A percentile compares a stretch with the other conserved stretches of the same genome.
Conservation (phyloP, 306 rosid genomes). For the Dryas alaskensis region DNA sequence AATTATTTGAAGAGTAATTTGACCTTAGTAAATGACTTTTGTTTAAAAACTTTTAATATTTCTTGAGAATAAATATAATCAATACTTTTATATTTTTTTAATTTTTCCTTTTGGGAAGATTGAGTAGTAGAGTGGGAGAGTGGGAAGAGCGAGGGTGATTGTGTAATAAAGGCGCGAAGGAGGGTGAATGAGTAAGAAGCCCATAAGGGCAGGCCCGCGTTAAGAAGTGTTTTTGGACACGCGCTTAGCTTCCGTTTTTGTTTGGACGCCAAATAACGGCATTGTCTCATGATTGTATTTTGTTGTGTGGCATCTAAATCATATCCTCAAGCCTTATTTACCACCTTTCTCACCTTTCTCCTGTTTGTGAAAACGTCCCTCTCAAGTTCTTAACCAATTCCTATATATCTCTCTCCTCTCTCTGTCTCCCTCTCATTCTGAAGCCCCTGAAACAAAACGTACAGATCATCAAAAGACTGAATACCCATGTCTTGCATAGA, state of each 20-base stretch:
- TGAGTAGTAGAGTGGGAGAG: too few relatives aligned
- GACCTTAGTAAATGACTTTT: too few relatives aligned
- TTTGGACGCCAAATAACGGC: constrained; percentile 37
- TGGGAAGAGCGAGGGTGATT: not conserved
- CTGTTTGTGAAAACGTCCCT: constrained; percentile 3
- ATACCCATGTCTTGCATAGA: not conserved
- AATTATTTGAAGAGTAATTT: too few relatives aligned
- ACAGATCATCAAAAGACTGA: too few relatives aligned
- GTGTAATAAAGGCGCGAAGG: constrained; percentile 5
- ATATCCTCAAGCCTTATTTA: constrained; percentile 1
- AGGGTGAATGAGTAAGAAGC: not conserved
- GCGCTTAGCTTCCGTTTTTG: constrained; percentile 21
- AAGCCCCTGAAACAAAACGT: too few relatives aligned
- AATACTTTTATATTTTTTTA: too few relatives aligned
- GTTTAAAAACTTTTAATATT: too few relatives aligned
- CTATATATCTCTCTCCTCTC: not conserved
- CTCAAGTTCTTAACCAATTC: not conserved
- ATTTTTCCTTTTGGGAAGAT: too few relatives aligned
- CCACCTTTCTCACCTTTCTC: constrained; percentile 9
- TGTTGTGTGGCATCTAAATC: constrained; percentile 9
- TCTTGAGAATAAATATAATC: too few relatives aligned
- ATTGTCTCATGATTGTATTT: constrained; percentile 36
- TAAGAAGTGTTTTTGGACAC: not conserved
- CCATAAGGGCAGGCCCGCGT: not conserved
- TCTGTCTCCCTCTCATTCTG: not conserved